Base-by-base conservation (phyloP, 306 rosid species). In the Trifolium fragiferum region DNA sequence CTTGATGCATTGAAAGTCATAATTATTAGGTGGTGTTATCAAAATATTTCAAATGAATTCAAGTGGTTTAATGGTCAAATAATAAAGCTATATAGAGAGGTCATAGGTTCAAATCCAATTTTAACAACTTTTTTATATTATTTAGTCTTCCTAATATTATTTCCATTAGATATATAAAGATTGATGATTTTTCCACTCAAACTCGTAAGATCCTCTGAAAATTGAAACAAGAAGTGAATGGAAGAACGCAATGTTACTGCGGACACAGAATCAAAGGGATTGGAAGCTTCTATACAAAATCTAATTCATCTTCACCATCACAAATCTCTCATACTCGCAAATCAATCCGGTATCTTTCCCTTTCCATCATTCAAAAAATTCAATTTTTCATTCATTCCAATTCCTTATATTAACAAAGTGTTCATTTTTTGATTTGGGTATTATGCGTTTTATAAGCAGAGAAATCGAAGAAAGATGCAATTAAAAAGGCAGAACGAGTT, bases 391-490 rank as follows among this genome's bases (percentile, higher is more conserved):
- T 47, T 15, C 50, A 44, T 44, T 44, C 7, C 50, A 15, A 44
- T 12, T 5, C 13, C 7, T 54, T 10, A 50, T 50, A 7, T 8
- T 7, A 16, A 40, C 4, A 49, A 16, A 16, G 10, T 16, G 5
- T 50, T 50, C 44, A 4, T 65, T 40, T 65, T 7, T 35, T 49
- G 33, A 73, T 25, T 19, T 58, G 62, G 62, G 66, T 14, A 6
- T 50, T 13, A 19, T 12, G 30, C 16, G 44, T 70, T 57, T 74
- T 53, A 10, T 0, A 19, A 16, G 44, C 84, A 89, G 97, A 93
- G 75, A 85, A 85, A 57, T 88, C 87, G 44, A 94, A 88, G 78
- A 90, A 88, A 81, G 90, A 84, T 1, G 95, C 99, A 1, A 87
- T 90, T 6, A 78, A 60, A 69, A 87, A 83, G 25, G 87, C 95